Evolutionary conservation across 345 rosid genomes (phyloP).

Genomic region (Trapa bicornis): DNA sequence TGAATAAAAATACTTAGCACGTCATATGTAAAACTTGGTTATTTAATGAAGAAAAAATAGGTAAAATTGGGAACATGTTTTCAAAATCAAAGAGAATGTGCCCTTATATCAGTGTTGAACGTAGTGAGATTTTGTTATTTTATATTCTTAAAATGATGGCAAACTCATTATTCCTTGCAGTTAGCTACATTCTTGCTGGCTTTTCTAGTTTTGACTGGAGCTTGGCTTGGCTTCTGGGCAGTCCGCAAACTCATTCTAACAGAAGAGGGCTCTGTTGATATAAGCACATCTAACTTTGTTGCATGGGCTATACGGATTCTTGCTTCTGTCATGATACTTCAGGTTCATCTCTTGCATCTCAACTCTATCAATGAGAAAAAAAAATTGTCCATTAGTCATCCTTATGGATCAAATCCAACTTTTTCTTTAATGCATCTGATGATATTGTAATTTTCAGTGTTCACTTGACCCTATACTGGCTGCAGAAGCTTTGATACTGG

Average conservation of each 20-base stretch:
- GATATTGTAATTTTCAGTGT: conserved; percentile 33
- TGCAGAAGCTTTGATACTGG: conserved; percentile 41
- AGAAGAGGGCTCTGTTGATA: conserved; percentile 77
- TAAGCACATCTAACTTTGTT: conserved; percentile 57
- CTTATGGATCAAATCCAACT: background rate
- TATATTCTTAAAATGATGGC: background rate
- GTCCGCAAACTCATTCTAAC: conserved; percentile 68
- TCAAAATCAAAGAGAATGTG: background rate
- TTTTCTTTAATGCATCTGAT: background rate
- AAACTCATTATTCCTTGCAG: conserved; percentile 20
- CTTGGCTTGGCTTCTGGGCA: conserved; percentile 94
- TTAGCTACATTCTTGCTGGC: conserved; percentile 56
- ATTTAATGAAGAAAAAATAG: background rate
- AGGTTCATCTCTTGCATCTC: conserved; percentile 32
- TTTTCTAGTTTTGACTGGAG: conserved; percentile 70
- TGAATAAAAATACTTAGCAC: background rate
- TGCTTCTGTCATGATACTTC: conserved; percentile 62
- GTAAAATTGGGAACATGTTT: background rate
- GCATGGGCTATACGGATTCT: conserved; percentile 67
- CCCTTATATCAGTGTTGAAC: background rate
- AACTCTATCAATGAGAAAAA: background rate
- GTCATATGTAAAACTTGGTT: background rate
- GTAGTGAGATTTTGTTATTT: background rate
- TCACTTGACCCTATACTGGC: conserved; percentile 76
- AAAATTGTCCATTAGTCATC: background rate